Evolutionary conservation across 441 rosid genomes (phyloP), one percentile per base, ranked within the genome.

Genomic region (Heliophila coronopifolia): DNA sequence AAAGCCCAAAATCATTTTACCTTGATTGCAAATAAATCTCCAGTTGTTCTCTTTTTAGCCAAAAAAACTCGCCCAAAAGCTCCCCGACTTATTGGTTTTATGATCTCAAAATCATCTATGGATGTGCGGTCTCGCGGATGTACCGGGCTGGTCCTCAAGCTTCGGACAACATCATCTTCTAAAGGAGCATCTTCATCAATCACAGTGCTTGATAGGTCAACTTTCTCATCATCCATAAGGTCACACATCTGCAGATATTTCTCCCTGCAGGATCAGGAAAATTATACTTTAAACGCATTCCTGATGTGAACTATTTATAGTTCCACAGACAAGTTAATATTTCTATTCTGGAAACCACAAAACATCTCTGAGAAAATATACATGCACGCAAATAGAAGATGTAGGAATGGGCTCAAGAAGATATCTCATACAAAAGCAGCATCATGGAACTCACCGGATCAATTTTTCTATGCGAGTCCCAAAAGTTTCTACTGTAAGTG

Each of bases 11-110:
- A n/a, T n/a, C n/a, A n/a, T n/a, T n/a, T n/a, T 52, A 81, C 97
- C 97, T 92, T 92, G 36, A 88, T 83, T 9, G 99, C 97, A 56
- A 92, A 92, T 66, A 85, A 73, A 70, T 92, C 99, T 46, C 97
- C 97, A 4, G 99, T 92, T 15, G 84, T 81, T 70, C 89, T 79
- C 73, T 92, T 92, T 68, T 75, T 82, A 53, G 95, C 92, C 67
- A 92, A 69, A 73, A 77, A 74, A 56, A 92, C 99, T 35, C 84
- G 78, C 41, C 94, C 99, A 78, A 77, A 92, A 63, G 97, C 97
- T 49, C 97, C 97, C 11, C 94, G 83, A 66, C 99, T 83, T 31
- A 92, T 88, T 54, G 79, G 77, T 54, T 83, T 83, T 51, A 85
- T 73, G 54, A 80, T 73, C 79, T 80, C 90, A 76, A 92, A 86